A percentile compares a stretch with the other conserved stretches of the same genome.
These are phyloP conservation scores for Penicillium desertorum DNA, from an alignment of 495 filamentous ascomycete species.

Conservation along the genomic window DNA sequence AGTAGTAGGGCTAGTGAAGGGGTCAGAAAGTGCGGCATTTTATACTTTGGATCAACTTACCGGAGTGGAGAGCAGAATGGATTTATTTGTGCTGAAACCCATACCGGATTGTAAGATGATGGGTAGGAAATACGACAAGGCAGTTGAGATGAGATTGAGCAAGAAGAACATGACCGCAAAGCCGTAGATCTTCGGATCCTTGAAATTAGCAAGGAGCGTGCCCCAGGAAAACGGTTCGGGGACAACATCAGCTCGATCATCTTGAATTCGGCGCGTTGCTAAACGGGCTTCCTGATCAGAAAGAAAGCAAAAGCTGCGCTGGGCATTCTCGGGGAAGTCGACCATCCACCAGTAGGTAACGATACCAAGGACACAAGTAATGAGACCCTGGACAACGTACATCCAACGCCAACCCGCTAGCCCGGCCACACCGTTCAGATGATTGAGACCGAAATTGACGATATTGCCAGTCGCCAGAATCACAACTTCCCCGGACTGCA, in stretches of 20 bases:
- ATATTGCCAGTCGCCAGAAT: constrained; percentile 69
- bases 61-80: constrained; percentile 71
- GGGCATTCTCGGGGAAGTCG: constrained; percentile 71
- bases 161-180: constrained; percentile 74
- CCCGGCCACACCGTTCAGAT: constrained; percentile 57
- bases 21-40: constrained; percentile 7
- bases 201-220: constrained; percentile 59
- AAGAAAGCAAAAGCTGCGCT: constrained; percentile 62
- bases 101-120: constrained; percentile 71
- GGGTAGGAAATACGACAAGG: constrained; percentile 67
- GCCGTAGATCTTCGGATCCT: constrained; percentile 69
- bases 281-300: constrained; percentile 56
- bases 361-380: constrained; percentile 65
- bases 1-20: constrained; percentile 62
- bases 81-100: constrained; percentile 63
- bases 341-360: constrained; percentile 76
- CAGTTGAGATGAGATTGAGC: constrained; percentile 68
- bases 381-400: constrained; percentile 67
- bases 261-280: constrained; percentile 57
- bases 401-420: constrained; percentile 76
- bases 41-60: constrained; percentile 23
- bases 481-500: constrained; percentile 68
- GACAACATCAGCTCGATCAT: constrained; percentile 65
- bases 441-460: constrained; percentile 70
- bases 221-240: constrained; percentile 59